Conservation (phyloP, 2,329 filamentous ascomycete species). For the Alternaria angustiovoidea region DNA sequence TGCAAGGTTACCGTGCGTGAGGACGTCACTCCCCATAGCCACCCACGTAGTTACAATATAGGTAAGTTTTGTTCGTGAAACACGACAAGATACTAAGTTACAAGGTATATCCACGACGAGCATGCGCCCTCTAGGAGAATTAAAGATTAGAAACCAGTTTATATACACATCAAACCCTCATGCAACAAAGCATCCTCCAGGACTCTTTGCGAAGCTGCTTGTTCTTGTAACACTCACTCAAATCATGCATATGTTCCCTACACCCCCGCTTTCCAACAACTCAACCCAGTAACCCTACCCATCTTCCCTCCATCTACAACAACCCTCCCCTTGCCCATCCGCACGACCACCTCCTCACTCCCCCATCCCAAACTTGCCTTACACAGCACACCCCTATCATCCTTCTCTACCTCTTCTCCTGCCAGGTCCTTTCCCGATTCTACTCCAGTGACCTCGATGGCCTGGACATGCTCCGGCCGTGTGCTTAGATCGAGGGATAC, state of each 20-base stretch:
- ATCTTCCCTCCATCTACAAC: constrained; percentile 17
- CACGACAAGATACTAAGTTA: constrained; percentile 58
- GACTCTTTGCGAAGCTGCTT: too few relatives aligned
- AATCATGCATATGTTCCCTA: neutral
- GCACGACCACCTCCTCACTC: constrained; percentile 17
- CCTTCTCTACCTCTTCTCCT: neutral
- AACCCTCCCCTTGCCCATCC: constrained; percentile 15
- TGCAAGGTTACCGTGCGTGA: constrained; percentile 36
- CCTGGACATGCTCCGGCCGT: constrained; percentile 25
- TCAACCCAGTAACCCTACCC: constrained; percentile 25
- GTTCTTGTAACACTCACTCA: neutral
- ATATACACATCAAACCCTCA: neutral
- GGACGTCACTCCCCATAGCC: neutral
- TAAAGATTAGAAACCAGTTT: neutral
- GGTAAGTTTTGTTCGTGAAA: neutral
- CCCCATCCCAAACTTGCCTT: constrained; percentile 17
- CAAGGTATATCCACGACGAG: constrained; percentile 55
- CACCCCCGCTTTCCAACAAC: constrained; percentile 4
- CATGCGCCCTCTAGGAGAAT: neutral
- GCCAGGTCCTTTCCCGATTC: constrained; percentile 5
- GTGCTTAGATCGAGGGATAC: constrained; percentile 27
- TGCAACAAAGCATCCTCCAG: neutral
- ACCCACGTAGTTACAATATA: neutral
- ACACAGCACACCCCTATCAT: constrained; percentile 23
- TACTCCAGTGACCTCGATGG: constrained; percentile 22